A percentile compares a stretch with the other conserved stretches of the same genome.
These are phyloP conservation scores for Atkinsonella texensis DNA, from an alignment of 2,329 filamentous ascomycete species.

Conservation along the genomic window DNA sequence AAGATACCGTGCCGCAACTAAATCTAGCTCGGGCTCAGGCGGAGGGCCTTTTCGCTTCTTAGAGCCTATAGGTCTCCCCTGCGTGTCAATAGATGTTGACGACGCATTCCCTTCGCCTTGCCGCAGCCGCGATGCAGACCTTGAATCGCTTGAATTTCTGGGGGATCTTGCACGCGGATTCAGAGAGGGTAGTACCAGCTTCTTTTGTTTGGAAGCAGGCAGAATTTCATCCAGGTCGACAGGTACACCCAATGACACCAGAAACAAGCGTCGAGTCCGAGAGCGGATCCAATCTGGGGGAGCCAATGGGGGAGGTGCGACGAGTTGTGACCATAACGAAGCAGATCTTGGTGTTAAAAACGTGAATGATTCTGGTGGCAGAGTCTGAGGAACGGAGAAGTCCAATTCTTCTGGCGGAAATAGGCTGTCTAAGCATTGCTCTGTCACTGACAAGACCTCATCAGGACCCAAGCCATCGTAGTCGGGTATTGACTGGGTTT, in stretches of 20 bases:
- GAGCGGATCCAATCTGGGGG: constrained; percentile 97
- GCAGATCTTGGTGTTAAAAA: constrained; percentile 79
- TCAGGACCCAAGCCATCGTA: constrained; percentile 50
- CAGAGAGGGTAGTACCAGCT: constrained; percentile 82
- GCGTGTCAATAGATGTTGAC: constrained; percentile 46
- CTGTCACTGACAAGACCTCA: constrained; percentile 47
- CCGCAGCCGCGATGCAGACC: constrained; percentile 33
- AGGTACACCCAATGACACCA: constrained; percentile 89
- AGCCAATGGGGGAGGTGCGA: constrained; percentile 85
- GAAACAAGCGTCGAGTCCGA: constrained; percentile 84
- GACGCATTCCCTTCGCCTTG: constrained; percentile 40
- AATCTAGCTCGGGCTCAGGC: constrained; percentile 63
- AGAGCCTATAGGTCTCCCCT: constrained; percentile 36
- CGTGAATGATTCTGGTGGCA: constrained; percentile 46
- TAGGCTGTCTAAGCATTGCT: constrained; percentile 54
- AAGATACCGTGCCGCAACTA: constrained; percentile 64
- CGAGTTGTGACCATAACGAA: constrained; percentile 91
- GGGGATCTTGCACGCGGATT: constrained; percentile 52
- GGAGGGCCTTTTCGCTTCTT: constrained; percentile 45
- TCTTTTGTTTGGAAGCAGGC: constrained; percentile 95
- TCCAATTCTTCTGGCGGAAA: constrained; percentile 49
- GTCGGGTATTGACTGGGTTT: constrained; percentile 51
- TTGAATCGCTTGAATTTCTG: constrained; percentile 42
- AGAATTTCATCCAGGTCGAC: constrained; percentile 96
- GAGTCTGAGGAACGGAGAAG: constrained; percentile 35